Conservation (phyloP, 345 rosid genomes). For the Salix koriyanagi region DNA sequence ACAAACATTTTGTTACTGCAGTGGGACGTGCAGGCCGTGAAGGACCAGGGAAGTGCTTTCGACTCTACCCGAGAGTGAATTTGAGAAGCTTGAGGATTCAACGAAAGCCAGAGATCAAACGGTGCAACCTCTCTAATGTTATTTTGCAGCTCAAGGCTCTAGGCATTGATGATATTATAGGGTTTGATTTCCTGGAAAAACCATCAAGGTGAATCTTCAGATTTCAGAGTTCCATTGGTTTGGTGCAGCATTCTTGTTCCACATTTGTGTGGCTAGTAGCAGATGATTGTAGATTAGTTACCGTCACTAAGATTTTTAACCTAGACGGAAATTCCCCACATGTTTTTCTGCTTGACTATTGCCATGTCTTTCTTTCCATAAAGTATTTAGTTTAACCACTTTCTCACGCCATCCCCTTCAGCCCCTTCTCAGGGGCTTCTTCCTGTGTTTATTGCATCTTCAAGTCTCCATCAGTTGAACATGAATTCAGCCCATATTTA, state of each 20-base stretch:
- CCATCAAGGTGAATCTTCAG: conserved; percentile 61
- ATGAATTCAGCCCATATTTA: background rate
- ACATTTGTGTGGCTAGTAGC: background rate
- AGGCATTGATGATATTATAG: conserved; percentile 82
- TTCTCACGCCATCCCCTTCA: background rate
- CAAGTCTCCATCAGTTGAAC: background rate
- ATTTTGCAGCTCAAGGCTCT: conserved; percentile 87
- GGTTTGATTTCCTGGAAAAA: conserved; percentile 89
- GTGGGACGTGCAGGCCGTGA: conserved; percentile 99
- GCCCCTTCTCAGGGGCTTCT: background rate
- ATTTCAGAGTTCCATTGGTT: background rate
- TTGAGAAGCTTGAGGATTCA: conserved; percentile 85
- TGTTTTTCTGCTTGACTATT: background rate
- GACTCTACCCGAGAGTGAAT: conserved; percentile 89
- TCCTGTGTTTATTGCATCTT: background rate
- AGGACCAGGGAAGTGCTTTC: conserved; percentile 91
- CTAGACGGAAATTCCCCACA: background rate
- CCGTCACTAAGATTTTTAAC: too few relatives aligned
- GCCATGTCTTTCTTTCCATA: background rate
- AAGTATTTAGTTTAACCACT: background rate
- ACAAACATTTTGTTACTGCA: conserved; percentile 28
- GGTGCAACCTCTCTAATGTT: conserved; percentile 87
- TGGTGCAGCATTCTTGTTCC: background rate
- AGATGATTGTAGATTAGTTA: background rate
- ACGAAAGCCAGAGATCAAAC: conserved; percentile 87